Conservation (phyloP, 192 early-diverging fungal species). For the Phlyctochytrium arcticum region DNA sequence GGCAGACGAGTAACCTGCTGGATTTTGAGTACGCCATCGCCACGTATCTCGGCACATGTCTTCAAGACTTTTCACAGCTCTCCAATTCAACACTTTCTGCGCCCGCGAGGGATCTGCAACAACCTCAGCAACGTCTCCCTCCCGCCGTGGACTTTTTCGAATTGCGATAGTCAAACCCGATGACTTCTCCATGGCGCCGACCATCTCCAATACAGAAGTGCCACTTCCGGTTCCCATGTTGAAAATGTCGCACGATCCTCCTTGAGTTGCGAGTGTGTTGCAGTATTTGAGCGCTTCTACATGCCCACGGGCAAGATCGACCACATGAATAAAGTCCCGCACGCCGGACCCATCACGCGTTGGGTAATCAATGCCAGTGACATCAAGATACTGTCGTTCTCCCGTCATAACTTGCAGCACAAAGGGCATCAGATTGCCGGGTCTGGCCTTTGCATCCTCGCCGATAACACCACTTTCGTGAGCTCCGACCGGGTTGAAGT, state of each 20-base stretch:
- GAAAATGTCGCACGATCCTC: conserved; percentile 60
- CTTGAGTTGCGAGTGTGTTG: background rate
- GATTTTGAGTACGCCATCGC: conserved; percentile 70
- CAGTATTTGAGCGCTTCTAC: conserved; percentile 61
- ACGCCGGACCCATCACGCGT: conserved; percentile 80
- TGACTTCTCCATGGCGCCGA: conserved; percentile 65
- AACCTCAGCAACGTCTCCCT: conserved; percentile 82
- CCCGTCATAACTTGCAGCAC: conserved; percentile 77
- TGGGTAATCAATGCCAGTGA: conserved; percentile 84
- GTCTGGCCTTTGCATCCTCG: conserved; percentile 71
- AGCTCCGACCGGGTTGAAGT: conserved; percentile 88
- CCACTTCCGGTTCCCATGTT: conserved; percentile 83
- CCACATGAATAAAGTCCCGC: conserved; percentile 90
- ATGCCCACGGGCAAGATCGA: conserved; percentile 82
- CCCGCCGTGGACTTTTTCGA: conserved; percentile 57
- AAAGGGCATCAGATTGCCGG: conserved; percentile 86
- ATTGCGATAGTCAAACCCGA: conserved; percentile 58
- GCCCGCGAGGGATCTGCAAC: conserved; percentile 74
- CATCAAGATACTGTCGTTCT: conserved; percentile 61
- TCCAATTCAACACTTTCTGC: conserved; percentile 59
- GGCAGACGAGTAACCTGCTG: conserved; percentile 48
- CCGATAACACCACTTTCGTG: conserved; percentile 82
- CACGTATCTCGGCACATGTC: conserved; percentile 68
- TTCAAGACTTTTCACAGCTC: conserved; percentile 50
- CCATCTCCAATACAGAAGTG: conserved; percentile 79